Evolutionary conservation across 768 basidiomycete genomes (phyloP), one percentile per base, ranked within the genome.

Genomic region (Trametes elegans): DNA sequence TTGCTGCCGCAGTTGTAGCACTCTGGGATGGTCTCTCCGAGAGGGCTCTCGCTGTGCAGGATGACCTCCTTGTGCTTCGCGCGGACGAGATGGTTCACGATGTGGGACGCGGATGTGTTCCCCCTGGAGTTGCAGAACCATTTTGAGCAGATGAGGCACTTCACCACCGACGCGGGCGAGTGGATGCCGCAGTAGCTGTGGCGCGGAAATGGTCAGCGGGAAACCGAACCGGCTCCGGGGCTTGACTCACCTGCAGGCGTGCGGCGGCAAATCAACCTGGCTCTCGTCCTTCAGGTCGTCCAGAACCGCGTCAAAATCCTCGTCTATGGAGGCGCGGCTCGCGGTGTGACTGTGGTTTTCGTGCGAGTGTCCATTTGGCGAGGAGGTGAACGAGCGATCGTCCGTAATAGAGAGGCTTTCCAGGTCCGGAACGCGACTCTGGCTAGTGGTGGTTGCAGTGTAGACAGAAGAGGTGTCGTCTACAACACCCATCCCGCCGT

Each of bases 51-150:
- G 46, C 90, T 88, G 66, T 99, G 97, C 27, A 99, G 74, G 57
- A 96, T 91, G 58, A 99, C 96, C 68, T 99, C 97, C 75, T 98
- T 98, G 76, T 99, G 97, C 74, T 98, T 98, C 27, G 97, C 95
- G 66, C 96, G 93, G 44, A 99, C 97, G 55, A 99, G 83, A 74
- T 99, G 97, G 71, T 98, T 98, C 62, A 99, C 96, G 64, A 99
- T 98, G 69, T 99, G 97, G 1, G 96, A 98, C 2, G 95, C 94
- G 1, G 95, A 97, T 5, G 95, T 97, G 66, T 97, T 97, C 53
- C 95, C 95, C 28, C 97, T 84, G 10, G 96, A 96, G 70, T 99
- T 99, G 78, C 97, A 99, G 71, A 99, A 99, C 93, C 93, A 96
- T 69, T 95, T 95, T 18, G 85, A 81, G 66, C 93, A 96, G 44